Evolutionary conservation across 176 grass and related monocot species (phyloP).

Genomic region (Alopecurus myosuroides): DNA sequence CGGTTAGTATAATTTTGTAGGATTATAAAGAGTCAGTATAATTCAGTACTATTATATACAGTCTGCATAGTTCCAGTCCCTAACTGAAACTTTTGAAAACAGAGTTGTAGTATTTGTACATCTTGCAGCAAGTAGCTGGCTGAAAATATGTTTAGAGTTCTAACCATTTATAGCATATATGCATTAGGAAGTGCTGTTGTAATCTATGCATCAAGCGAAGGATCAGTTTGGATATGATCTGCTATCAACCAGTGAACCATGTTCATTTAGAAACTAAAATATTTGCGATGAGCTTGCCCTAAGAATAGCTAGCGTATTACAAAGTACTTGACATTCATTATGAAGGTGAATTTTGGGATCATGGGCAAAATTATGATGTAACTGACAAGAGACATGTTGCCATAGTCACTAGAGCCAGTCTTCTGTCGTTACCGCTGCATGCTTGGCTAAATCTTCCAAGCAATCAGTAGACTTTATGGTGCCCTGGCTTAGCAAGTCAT

Average conservation of each 20-base stretch:
- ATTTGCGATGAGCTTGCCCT: conserved; percentile 54
- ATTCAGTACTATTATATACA: too few relatives aligned
- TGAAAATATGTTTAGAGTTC: conserved; percentile 35
- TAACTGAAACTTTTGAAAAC: too few relatives aligned
- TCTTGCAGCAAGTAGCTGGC: too few relatives aligned
- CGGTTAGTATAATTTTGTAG: too few relatives aligned
- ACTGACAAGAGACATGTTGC: conserved; percentile 58
- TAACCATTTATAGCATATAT: too few relatives aligned
- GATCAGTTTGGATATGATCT: conserved; percentile 30
- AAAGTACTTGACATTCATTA: conserved; percentile 74
- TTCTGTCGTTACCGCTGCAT: conserved; percentile 92
- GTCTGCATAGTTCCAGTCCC: too few relatives aligned
- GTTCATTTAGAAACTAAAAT: conserved; percentile 33
- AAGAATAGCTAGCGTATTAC: conserved; percentile 72
- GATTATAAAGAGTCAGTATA: too few relatives aligned
- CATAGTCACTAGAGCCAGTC: conserved; percentile 85
- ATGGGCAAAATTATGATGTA: conserved; percentile 22
- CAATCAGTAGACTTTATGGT: conserved; percentile 66
- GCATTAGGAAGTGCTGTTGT: too few relatives aligned
- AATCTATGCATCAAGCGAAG: conserved; percentile 56
- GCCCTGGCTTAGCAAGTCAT: too few relatives aligned
- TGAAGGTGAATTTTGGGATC: conserved; percentile 54
- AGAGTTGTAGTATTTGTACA: too few relatives aligned
- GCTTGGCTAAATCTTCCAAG: conserved; percentile 58
- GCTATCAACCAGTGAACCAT: conserved; percentile 28